Evolutionary conservation across 352 stramenopile species (phyloP), one percentile per base, ranked within the genome.

Genomic region (Globisporangium solare): DNA sequence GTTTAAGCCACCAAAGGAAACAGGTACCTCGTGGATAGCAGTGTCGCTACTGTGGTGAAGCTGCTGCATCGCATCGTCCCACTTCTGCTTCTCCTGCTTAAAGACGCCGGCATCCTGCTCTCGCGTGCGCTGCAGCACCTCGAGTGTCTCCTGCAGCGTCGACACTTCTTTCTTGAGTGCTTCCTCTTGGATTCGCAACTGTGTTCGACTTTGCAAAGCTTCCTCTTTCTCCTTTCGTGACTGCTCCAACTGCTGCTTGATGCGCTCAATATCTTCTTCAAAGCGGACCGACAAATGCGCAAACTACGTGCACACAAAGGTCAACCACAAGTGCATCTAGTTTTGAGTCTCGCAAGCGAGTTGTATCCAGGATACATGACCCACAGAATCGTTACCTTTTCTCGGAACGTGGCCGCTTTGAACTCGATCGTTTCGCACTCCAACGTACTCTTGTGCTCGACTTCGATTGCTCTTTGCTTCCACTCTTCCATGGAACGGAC

Each of bases 401-500:
- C 47, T 51, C 66, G 35, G 11, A 56, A 61, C 3, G 60, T 51
- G 7, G 24, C 24, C 14, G 68, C 37, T 20, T 77, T 51, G 17
- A 63, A 56, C 43, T 67, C 62, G 15, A 77, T 49, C 0, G 21
- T 54, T 57, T 81, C 64, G 47, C 52, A 60, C 20, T 74, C 63
- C 8, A 49, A 47, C 15, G 54, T 17, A 18, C 51, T 61, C 21
- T 48, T 21, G 49, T 69, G 60, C 27, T 70, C 45, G 0, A 64
- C 43, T 27, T 71, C 60, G 5, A 35, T 17, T 17, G 60, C 62
- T 15, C 56, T 60, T 17, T 73, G 54, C 51, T 73, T 68, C 70
- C 68, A 83, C 17, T 66, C 49, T 11, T 70, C 56, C 10, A 61
- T 24, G 14, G 65, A 53, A n/a, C 67, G 57, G 12, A 65, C 75